These are phyloP conservation scores for Coemansia asiatica DNA, from an alignment of 192 early-diverging fungal genomes.

Conservation along the genomic window DNA sequence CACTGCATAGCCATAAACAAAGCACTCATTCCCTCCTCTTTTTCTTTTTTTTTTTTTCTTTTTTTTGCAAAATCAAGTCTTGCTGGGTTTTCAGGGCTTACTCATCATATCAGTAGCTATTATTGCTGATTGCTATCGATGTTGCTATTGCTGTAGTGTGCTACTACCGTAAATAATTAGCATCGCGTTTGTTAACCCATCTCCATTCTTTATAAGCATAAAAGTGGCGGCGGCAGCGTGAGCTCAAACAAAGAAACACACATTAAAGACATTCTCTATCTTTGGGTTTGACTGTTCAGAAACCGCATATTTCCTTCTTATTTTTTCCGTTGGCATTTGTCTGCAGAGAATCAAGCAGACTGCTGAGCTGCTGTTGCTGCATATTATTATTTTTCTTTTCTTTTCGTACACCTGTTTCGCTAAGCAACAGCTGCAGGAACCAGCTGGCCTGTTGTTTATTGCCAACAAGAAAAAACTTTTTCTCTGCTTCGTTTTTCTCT, in stretches of 20 bases:
- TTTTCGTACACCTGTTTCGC: neutral
- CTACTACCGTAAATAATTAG: slow-evolving; percentile 8
- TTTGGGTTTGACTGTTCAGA: neutral
- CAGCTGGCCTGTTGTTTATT: neutral
- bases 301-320: neutral
- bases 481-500: neutral
- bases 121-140: neutral
- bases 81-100: no score
- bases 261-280: neutral
- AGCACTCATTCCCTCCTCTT: neutral
- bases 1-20: neutral
- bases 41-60: neutral
- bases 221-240: neutral
- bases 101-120: neutral
- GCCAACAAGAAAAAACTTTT: neutral
- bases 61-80: neutral
- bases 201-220: slow-evolving; percentile 7
- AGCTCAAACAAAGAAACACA: neutral
- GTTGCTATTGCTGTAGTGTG: neutral
- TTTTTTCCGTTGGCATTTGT: neutral
- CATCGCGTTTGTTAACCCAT: neutral
- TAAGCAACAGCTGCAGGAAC: neutral
- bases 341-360: neutral
- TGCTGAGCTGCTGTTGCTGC: neutral
- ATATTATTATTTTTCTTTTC: no score